These are phyloP conservation scores for Thymus quinquecostatus DNA, from an alignment of 257 asterid genomes.

Conservation along the genomic window DNA sequence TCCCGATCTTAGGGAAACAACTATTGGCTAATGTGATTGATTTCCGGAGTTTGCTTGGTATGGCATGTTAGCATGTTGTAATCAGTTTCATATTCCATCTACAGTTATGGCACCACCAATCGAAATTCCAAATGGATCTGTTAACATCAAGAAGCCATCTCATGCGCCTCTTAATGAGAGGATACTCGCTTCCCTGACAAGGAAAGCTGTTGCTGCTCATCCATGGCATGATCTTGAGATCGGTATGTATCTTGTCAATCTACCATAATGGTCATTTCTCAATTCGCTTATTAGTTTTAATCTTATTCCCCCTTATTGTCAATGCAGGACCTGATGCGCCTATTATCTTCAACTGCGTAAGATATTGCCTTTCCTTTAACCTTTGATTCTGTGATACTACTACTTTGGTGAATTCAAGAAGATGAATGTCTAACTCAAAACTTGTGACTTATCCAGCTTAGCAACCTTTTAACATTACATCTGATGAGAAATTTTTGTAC, in stretches of 20 bases:
- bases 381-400: slow-evolving; percentile 8
- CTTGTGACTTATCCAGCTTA: not conserved
- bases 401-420: slow-evolving; percentile 20
- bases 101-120: slow-evolving; percentile 65
- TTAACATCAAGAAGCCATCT: slow-evolving; percentile 38
- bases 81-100: slow-evolving; percentile 30
- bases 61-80: slow-evolving; percentile 26
- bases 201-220: slow-evolving; percentile 92
- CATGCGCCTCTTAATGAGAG: slow-evolving; percentile 84
- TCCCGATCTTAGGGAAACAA: slow-evolving; percentile 23
- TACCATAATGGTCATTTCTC: slow-evolving; percentile 11
- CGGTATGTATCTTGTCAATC: slow-evolving; percentile 48
- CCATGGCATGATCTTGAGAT: slow-evolving; percentile 99
- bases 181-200: slow-evolving; percentile 79
- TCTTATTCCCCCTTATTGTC: slow-evolving; percentile 24
- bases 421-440: slow-evolving; percentile 10
- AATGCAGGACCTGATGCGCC: slow-evolving; percentile 94
- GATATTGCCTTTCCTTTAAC: slow-evolving; percentile 33
- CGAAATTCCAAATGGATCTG: slow-evolving; percentile 45
- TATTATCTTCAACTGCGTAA: slow-evolving; percentile 79
- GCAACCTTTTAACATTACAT: not conserved
- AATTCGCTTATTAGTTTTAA: slow-evolving; percentile 6
- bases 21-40: not conserved
- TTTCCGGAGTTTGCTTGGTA: slow-evolving; percentile 6
- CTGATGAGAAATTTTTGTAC: slow-evolving; percentile 1